A percentile compares a stretch with the other conserved stretches of the same genome.
phyloP scores from a whole-genome alignment of 2,329 filamentous ascomycete species.

The Polychaeton citri region DNA sequence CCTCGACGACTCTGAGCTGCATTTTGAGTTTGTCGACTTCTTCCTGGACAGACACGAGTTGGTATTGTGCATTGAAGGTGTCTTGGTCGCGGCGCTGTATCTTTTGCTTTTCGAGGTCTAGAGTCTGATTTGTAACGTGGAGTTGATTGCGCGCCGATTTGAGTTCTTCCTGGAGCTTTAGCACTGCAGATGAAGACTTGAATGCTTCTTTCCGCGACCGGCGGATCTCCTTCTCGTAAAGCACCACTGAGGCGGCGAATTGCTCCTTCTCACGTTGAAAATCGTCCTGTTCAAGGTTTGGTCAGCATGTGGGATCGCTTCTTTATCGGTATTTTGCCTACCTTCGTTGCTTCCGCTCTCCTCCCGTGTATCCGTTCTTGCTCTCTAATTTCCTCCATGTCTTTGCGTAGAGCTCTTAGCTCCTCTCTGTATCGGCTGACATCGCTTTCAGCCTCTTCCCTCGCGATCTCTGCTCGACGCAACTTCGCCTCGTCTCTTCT shows the following conservation, averaged over 20 bases:
- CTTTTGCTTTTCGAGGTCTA: constrained; percentile 51
- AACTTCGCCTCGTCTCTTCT: constrained; percentile 31
- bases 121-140: constrained; percentile 43
- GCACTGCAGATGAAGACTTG: constrained; percentile 55
- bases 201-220: constrained; percentile 59
- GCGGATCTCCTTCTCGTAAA: constrained; percentile 64
- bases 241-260: constrained; percentile 16
- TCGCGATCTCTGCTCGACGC: constrained; percentile 28
- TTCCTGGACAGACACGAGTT: constrained; percentile 51
- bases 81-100: constrained; percentile 53
- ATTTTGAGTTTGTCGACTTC: constrained; percentile 53
- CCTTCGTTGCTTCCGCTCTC: constrained; percentile 56
- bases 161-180: constrained; percentile 62
- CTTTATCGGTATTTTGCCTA: constrained; percentile 32
- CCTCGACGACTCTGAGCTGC: constrained; percentile 51
- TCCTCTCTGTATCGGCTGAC: constrained; percentile 52
- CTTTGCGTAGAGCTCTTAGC: constrained; percentile 38
- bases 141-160: constrained; percentile 46
- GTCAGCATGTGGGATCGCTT: constrained; percentile 26
- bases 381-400: constrained; percentile 52
- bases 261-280: constrained; percentile 57
- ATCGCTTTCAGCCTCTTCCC: constrained; percentile 59
- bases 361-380: constrained; percentile 54
- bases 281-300: constrained; percentile 44
- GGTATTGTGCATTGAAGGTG: constrained; percentile 53